Base-by-base conservation (phyloP, 495 filamentous ascomycete species). In the Ascobolus immersus region DNA sequence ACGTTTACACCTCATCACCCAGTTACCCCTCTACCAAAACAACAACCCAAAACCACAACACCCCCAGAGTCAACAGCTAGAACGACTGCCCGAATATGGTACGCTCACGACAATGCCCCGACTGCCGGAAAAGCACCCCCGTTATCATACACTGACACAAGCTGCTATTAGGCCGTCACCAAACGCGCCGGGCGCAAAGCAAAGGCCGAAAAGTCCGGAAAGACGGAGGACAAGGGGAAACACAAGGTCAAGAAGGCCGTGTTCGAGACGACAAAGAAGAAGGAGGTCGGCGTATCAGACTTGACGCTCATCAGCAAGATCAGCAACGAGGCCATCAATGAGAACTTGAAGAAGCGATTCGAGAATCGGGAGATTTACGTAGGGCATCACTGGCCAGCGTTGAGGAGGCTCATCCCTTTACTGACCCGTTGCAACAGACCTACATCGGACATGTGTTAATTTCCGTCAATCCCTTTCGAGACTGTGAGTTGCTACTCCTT, bases 361-460 rank as follows among this genome's bases (percentile, higher is more conserved):
- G 77, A 93, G 46, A 78, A 81, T 62, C 70, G 60, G 41, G 81
- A 94, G 58, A 99, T 99, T 52, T 99, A 99, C 58, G 73, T 78
- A 60, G 54, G 73, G 55, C 35, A 36, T 35, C 31, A 5, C 35
- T n/a, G 27, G 19, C 9, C 11, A 4, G 28, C 31, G 42, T 51
- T 52, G 49, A 55, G 10, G 2, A 11, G 8, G 15, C 10, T 18
- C n/a, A 12, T 42, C 28, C 23, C 23, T 28, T 31, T 21, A 27
- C 42, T 42, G 23, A 46, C 37, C 44, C 34, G 45, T 49, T 11
- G 37, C 44, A 31, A 39, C 41, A 79, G 72, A 99, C 89, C 36
- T 99, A 99, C 59, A 99, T 99, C 49, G 89, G 89, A 55, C 84
- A 94, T 77, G 89, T 99, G 53, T 54, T 99, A 62, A 89, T 99